A percentile compares a stretch with the other conserved stretches of the same genome.
Evolutionary conservation across 345 rosid genomes (phyloP).

Genomic region (Corchorus capsularis): DNA sequence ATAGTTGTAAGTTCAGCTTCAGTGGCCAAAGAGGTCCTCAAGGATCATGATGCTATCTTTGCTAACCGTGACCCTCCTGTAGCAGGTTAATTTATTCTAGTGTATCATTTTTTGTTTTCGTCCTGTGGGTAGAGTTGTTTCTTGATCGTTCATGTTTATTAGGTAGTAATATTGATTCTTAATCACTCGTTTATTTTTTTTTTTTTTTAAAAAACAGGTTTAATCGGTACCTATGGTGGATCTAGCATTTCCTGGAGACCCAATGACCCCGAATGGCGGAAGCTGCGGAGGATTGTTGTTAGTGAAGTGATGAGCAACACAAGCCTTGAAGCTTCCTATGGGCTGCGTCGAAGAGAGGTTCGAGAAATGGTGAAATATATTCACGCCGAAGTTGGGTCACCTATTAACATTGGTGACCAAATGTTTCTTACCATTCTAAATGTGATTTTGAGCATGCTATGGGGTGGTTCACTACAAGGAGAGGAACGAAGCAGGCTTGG

Average conservation of each 20-base stretch:
- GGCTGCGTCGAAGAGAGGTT: conserved; percentile 38
- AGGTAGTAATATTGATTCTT: no score
- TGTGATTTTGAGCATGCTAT: conserved; percentile 45
- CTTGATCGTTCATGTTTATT: no score
- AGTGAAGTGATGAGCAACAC: conserved; percentile 39
- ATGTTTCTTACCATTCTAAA: conserved; percentile 42
- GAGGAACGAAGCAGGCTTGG: conserved; percentile 28
- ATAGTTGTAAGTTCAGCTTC: conserved; percentile 35
- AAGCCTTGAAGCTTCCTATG: conserved; percentile 36
- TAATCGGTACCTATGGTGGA: conserved; percentile 33
- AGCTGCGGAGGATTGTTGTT: conserved; percentile 37
- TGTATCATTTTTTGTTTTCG: no score
- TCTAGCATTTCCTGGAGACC: conserved; percentile 37
- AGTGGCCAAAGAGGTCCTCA: conserved; percentile 39
- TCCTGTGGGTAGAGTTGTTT: no score
- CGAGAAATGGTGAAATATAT: conserved; percentile 27
- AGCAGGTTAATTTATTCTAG: background rate
- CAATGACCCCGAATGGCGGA: conserved; percentile 37
- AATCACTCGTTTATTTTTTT: no score
- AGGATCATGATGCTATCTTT: conserved; percentile 39
- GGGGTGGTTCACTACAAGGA: conserved; percentile 53
- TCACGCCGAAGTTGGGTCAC: conserved; percentile 26
- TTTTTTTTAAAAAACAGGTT: no score
- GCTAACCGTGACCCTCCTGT: conserved; percentile 41
- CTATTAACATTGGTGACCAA: conserved; percentile 42